Evolutionary conservation across 495 filamentous ascomycete species (phyloP).

Genomic region (Physcia stellaris): DNA sequence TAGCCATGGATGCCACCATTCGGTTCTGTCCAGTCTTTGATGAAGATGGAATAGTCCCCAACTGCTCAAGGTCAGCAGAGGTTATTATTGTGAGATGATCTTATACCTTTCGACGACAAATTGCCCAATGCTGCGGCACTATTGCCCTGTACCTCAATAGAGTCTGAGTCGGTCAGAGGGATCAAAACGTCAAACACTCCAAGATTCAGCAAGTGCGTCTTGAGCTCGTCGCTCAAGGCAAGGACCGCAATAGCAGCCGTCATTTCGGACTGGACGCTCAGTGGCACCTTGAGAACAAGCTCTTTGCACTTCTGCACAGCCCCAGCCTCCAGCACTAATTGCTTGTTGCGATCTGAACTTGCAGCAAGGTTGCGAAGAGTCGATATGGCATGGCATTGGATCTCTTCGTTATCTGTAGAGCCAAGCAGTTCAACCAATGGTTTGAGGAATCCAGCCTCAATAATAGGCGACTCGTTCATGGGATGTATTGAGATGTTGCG

Average conservation of each 20-base stretch:
- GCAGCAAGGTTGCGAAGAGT: constrained; percentile 91
- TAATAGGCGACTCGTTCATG: constrained; percentile 98
- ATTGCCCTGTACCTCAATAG: constrained; percentile 96
- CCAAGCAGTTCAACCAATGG: constrained; percentile 88
- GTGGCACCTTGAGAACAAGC: constrained; percentile 80
- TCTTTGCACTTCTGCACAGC: constrained; percentile 98
- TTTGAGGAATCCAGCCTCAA: constrained; percentile 89
- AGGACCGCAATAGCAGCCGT: constrained; percentile 97
- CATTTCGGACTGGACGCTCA: constrained; percentile 97
- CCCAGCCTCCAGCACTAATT: constrained; percentile 86
- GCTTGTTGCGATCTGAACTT: constrained; percentile 93
- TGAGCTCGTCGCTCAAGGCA: constrained; percentile 89
- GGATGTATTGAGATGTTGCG: constrained; percentile 98
- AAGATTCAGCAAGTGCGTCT: constrained; percentile 76
- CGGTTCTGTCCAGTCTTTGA: constrained; percentile 83
- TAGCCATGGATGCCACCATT: constrained; percentile 94
- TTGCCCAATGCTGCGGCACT: constrained; percentile 94
- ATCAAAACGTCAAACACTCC: constrained; percentile 96
- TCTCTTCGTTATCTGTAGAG: constrained; percentile 94
- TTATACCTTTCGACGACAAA: constrained; percentile 86
- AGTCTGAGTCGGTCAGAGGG: constrained; percentile 84
- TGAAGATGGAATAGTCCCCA: constrained; percentile 90
- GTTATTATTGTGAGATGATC: not conserved
- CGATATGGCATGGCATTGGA: constrained; percentile 96
- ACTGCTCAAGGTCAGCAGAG: constrained; percentile 39